Conservation (phyloP, 1,139 yeast species). For the Saccharomycopsis crataegensis region DNA sequence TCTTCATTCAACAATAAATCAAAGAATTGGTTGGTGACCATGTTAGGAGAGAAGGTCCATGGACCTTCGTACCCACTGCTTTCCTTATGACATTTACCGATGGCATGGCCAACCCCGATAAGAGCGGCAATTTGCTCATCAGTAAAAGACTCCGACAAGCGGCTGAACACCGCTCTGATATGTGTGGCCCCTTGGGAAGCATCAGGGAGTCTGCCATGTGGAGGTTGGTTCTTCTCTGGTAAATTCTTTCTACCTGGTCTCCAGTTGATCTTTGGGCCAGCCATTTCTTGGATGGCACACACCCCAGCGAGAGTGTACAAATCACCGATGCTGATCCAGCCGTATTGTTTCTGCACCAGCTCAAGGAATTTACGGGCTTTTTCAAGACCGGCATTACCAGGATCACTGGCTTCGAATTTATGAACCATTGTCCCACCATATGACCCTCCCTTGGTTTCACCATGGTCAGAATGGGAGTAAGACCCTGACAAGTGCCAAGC, state of each 20-base stretch:
- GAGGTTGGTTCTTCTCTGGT: slow-evolving; percentile 42
- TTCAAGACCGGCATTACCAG: slow-evolving; percentile 68
- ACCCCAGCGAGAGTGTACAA: slow-evolving; percentile 86
- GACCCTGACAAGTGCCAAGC: slow-evolving; percentile 80
- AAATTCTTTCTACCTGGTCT: slow-evolving; percentile 71
- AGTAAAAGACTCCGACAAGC: slow-evolving; percentile 55
- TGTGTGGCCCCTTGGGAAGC: slow-evolving; percentile 65
- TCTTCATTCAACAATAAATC: slow-evolving; percentile 61
- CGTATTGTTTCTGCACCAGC: slow-evolving; percentile 50
- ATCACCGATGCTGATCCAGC: slow-evolving; percentile 83
- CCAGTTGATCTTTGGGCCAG: slow-evolving; percentile 85
- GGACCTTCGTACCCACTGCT: slow-evolving; percentile 66
- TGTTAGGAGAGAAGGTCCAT: slow-evolving; percentile 87
- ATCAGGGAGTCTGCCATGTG: slow-evolving; percentile 76
- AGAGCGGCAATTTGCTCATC: slow-evolving; percentile 84
- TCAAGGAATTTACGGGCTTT: slow-evolving; percentile 59
- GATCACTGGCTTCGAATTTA: slow-evolving; percentile 57
- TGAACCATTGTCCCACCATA: slow-evolving; percentile 79
- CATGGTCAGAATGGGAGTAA: slow-evolving; percentile 44
- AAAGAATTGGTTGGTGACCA: slow-evolving; percentile 78
- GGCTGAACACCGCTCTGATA: slow-evolving; percentile 56
- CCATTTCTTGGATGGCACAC: slow-evolving; percentile 74
- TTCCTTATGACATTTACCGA: slow-evolving; percentile 65
- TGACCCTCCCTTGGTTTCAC: slow-evolving; percentile 59
- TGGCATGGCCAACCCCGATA: slow-evolving; percentile 73